phyloP scores from a whole-genome alignment of 164 flowering plant species.

The Tetracentron sinense region DNA sequence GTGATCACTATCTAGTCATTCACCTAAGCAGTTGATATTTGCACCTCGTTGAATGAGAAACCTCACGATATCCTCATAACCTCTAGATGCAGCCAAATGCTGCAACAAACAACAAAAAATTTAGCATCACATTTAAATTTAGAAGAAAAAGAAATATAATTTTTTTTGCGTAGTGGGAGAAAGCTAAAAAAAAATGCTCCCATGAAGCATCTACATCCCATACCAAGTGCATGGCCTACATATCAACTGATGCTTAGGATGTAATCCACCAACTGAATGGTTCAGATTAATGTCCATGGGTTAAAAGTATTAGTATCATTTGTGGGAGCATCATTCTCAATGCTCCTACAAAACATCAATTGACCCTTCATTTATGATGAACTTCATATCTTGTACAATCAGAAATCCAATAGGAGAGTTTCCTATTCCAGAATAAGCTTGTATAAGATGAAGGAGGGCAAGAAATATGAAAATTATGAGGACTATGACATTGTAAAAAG shows the following conservation, averaged over 20 bases:
- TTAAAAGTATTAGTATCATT: neutral
- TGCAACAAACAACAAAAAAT: conserved; percentile 21
- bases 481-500: neutral
- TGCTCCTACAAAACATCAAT: neutral
- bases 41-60: conserved; percentile 59
- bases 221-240: too few relatives aligned
- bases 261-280: too few relatives aligned
- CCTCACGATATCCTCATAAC: conserved; percentile 52
- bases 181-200: too few relatives aligned
- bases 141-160: too few relatives aligned
- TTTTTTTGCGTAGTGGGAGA: too few relatives aligned
- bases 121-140: neutral
- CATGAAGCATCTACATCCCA: too few relatives aligned
- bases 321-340: neutral
- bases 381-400: neutral
- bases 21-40: conserved; percentile 51
- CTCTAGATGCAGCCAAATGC: conserved; percentile 83
- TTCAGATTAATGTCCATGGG: neutral
- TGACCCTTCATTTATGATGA: neutral
- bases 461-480: neutral
- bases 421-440: neutral
- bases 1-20: neutral
- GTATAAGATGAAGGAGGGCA: neutral
- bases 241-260: neutral
- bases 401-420: neutral